Conservation (phyloP, 768 basidiomycete genomes). For the Sporobolomyces pararoseus region DNA sequence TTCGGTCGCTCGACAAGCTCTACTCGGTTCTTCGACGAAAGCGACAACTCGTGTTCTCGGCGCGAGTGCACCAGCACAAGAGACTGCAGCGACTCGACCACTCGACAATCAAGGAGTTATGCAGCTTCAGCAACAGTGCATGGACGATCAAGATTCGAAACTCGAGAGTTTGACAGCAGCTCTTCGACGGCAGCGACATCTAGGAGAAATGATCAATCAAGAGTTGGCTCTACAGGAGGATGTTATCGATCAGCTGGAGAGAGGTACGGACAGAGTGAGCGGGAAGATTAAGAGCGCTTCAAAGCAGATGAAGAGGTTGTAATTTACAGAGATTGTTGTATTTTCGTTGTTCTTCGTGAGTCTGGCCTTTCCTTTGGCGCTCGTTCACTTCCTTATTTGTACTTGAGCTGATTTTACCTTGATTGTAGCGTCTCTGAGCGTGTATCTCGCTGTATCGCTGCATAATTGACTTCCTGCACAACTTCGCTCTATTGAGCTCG, state of each 20-base stretch:
- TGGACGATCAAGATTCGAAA: conserved; percentile 78
- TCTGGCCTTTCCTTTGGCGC: no score
- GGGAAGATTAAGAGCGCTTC: conserved; percentile 74
- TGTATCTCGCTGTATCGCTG: no score
- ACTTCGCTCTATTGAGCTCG: no score
- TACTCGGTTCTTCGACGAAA: conserved; percentile 55
- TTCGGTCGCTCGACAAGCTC: conserved; percentile 60
- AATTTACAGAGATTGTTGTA: no score
- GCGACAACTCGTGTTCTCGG: conserved; percentile 68
- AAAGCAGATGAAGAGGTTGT: conserved; percentile 72
- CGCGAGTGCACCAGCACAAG: conserved; percentile 54
- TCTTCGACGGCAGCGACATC: conserved; percentile 73
- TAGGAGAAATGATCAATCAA: conserved; percentile 77
- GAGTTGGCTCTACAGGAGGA: conserved; percentile 83
- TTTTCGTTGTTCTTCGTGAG: no score
- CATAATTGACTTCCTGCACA: no score
- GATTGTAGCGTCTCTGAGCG: no score
- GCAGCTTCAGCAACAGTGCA: conserved; percentile 71
- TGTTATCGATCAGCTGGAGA: conserved; percentile 70
- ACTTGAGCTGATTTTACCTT: no score
- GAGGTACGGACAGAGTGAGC: conserved; percentile 72
- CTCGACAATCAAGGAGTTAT: conserved; percentile 78
- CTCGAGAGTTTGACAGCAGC: conserved; percentile 75
- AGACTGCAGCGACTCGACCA: conserved; percentile 80
- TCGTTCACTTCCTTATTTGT: no score